A percentile compares a stretch with the other conserved stretches of the same genome.
Conservation (phyloP, 352 stramenopile genomes). For the Globisporangium acanthophoron region DNA sequence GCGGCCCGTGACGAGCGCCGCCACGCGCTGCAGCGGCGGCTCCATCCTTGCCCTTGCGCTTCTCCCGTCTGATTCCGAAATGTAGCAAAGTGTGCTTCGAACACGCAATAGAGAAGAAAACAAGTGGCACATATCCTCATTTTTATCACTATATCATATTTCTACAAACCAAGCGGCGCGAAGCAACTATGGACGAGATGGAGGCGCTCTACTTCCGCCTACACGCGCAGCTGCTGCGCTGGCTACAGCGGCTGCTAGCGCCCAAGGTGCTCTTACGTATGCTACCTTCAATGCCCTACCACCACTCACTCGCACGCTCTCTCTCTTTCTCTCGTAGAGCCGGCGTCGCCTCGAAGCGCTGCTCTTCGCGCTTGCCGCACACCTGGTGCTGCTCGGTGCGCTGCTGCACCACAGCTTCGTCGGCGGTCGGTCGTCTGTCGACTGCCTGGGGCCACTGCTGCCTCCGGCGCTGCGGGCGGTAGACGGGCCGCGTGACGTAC, state of each 20-base stretch:
- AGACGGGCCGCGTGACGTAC: conserved; percentile 1
- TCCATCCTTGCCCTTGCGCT: neutral
- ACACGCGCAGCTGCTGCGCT: conserved; percentile 55
- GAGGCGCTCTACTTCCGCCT: conserved; percentile 78
- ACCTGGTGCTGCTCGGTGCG: conserved; percentile 41
- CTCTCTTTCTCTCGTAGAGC: conserved; percentile 18
- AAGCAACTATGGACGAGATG: conserved; percentile 35
- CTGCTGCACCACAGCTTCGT: conserved; percentile 56
- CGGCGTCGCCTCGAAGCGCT: conserved; percentile 48
- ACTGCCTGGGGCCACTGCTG: conserved; percentile 35
- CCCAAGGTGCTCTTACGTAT: conserved; percentile 14
- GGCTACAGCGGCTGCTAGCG: conserved; percentile 31
- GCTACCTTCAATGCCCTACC: neutral
- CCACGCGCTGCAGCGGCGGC: conserved; percentile 24
- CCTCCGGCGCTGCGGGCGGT: conserved; percentile 1
- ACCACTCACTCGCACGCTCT: no score
- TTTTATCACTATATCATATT: no score
- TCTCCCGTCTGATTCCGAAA: neutral
- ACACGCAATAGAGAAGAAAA: neutral
- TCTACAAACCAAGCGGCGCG: no score
- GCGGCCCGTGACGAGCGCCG: conserved; percentile 36
- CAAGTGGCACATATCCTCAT: no score
- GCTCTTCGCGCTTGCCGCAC: conserved; percentile 49
- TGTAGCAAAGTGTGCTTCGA: neutral
- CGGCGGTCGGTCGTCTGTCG: conserved; percentile 15